These are phyloP conservation scores for Aspergillus sp. DNA, from an alignment of 2,329 filamentous ascomycete genomes.

Conservation along the genomic window DNA sequence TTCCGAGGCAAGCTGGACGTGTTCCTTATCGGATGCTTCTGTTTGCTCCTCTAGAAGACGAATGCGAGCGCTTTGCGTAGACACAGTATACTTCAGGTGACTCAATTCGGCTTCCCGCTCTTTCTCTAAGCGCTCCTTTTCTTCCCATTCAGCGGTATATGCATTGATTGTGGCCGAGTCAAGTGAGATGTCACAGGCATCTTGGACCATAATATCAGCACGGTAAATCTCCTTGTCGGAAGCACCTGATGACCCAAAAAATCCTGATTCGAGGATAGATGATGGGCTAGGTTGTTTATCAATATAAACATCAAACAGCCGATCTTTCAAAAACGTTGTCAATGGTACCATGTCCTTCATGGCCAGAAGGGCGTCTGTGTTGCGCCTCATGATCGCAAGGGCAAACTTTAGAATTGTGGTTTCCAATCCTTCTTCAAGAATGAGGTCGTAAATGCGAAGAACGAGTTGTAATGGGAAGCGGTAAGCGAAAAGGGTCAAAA, in stretches of 20 bases:
- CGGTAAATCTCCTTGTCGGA: slow-evolving; percentile 95
- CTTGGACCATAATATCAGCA: slow-evolving; percentile 87
- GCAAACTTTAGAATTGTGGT: slow-evolving; percentile 90
- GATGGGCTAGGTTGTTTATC: slow-evolving; percentile 90
- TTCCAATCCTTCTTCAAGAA: slow-evolving; percentile 87
- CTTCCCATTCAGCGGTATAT: slow-evolving; percentile 89
- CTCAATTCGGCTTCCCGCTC: slow-evolving; percentile 82
- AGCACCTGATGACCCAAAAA: slow-evolving; percentile 88
- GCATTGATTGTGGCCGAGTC: slow-evolving; percentile 76
- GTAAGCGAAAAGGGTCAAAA: slow-evolving; percentile 96
- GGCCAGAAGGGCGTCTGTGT: slow-evolving; percentile 70
- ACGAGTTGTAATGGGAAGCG: slow-evolving; percentile 95
- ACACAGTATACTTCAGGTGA: slow-evolving; percentile 65
- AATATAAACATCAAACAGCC: slow-evolving; percentile 94
- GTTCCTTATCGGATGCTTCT: slow-evolving; percentile 84
- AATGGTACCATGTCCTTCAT: slow-evolving; percentile 92
- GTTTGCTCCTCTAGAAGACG: slow-evolving; percentile 83
- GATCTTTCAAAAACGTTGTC: slow-evolving; percentile 88
- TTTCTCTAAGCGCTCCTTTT: slow-evolving; percentile 78
- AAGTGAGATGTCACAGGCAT: slow-evolving; percentile 85
- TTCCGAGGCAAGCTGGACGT: slow-evolving; percentile 86
- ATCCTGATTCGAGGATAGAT: slow-evolving; percentile 91
- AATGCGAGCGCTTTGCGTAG: slow-evolving; percentile 70
- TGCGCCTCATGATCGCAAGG: slow-evolving; percentile 94
- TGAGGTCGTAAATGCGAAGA: slow-evolving; percentile 92